Conservation (phyloP, 2,329 filamentous ascomycete genomes). For the Thelonectria discophora region DNA sequence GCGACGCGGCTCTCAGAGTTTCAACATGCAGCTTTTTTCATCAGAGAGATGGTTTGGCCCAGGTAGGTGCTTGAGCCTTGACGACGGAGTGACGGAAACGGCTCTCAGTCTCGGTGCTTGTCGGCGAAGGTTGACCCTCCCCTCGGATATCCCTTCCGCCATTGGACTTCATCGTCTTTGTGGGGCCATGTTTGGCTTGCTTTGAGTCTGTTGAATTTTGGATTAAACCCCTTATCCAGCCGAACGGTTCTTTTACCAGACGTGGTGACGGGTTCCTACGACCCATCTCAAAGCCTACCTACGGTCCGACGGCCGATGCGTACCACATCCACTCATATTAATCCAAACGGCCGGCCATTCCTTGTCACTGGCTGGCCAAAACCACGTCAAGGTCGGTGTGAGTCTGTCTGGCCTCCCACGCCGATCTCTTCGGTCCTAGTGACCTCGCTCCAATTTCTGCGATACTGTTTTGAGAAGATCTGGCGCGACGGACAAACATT, state of each 20-base stretch:
- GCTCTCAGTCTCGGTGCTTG: background rate
- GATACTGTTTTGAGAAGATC: background rate
- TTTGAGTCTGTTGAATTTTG: conserved; percentile 17
- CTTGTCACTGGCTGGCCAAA: conserved; percentile 16
- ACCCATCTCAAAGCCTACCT: background rate
- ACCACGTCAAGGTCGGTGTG: conserved; percentile 24
- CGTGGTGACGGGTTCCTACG: conserved; percentile 16
- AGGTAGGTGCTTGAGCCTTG: too few species aligned
- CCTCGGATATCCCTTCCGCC: conserved; percentile 8
- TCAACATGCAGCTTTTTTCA: background rate
- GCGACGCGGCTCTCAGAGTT: background rate
- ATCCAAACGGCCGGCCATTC: conserved; percentile 9
- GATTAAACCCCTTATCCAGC: conserved; percentile 15
- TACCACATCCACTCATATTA: conserved; percentile 11
- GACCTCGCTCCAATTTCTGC: conserved; percentile 9
- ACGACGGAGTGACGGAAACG: too few species aligned
- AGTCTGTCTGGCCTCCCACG: conserved; percentile 12
- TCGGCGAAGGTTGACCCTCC: conserved; percentile 7
- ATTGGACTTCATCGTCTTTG: conserved; percentile 12
- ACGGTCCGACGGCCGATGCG: conserved; percentile 16
- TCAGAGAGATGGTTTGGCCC: background rate
- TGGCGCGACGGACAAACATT: background rate
- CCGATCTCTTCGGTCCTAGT: conserved; percentile 14
- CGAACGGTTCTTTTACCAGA: conserved; percentile 24
- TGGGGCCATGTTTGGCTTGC: conserved; percentile 12